phyloP scores from a whole-genome alignment of 2,329 filamentous ascomycete genomes.

The Dothiorella sarmentorum region DNA sequence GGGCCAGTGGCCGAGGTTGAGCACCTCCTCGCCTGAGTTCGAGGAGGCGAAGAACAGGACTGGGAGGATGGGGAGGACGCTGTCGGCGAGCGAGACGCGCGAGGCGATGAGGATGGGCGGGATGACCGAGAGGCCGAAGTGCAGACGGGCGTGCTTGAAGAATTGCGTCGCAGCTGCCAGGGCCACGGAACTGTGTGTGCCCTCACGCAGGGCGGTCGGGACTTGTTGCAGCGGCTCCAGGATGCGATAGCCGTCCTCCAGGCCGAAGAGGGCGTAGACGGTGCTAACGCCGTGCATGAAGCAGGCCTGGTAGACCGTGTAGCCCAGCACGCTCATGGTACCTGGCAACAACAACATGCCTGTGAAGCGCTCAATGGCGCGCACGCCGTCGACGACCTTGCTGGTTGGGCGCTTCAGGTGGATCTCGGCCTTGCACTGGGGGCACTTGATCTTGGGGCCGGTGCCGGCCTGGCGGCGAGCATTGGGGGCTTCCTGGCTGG shows the following conservation, averaged over 20 bases:
- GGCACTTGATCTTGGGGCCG: slow-evolving; percentile 65
- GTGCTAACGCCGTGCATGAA: slow-evolving; percentile 60
- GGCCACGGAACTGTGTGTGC: slow-evolving; percentile 29
- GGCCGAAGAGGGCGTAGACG: slow-evolving; percentile 64
- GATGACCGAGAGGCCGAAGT: slow-evolving; percentile 63
- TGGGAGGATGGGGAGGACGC: slow-evolving; percentile 60
- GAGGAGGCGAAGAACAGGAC: slow-evolving; percentile 59
- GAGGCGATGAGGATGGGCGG: slow-evolving; percentile 66
- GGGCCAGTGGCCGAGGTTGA: slow-evolving; percentile 61
- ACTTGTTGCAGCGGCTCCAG: slow-evolving; percentile 41
- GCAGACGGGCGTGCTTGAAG: slow-evolving; percentile 48
- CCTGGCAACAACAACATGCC: slow-evolving; percentile 62
- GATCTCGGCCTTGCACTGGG: slow-evolving; percentile 84
- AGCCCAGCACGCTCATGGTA: slow-evolving; percentile 54
- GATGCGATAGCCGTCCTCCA: slow-evolving; percentile 56
- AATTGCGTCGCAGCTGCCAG: slow-evolving; percentile 30
- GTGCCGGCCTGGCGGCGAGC: slow-evolving; percentile 47
- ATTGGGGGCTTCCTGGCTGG: slow-evolving; percentile 71
- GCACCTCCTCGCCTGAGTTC: slow-evolving; percentile 39
- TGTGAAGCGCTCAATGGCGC: slow-evolving; percentile 55
- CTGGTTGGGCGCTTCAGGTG: slow-evolving; percentile 71
- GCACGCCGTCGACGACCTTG: slow-evolving; percentile 64
- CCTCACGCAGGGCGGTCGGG: slow-evolving; percentile 35
- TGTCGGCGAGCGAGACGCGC: slow-evolving; percentile 56
- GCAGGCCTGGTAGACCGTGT: slow-evolving; percentile 42